Evolutionary conservation across 169 alveolate genomes (phyloP), one percentile per base, ranked within the genome.

Genomic region (Eimeria falciformis): DNA sequence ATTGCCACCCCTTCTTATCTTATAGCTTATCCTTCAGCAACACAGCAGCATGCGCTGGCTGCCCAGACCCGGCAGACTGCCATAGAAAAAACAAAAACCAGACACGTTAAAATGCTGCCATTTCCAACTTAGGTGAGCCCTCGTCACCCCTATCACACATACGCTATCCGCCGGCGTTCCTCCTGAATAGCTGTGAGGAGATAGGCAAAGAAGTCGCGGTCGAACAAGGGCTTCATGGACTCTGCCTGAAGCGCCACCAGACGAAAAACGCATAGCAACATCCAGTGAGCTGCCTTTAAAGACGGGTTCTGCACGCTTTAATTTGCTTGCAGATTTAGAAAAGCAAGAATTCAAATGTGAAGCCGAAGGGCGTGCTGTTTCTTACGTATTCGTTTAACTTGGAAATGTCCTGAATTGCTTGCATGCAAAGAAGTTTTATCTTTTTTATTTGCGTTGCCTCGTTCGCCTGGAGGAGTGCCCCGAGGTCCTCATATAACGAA

Each of bases 401-500:
- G 33, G 90, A 58, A 89, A 82, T 62, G 25, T 95, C 93, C 40
- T 46, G 88, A n/a, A 93, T 69, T 17, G 96, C 96, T 94, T 95
- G 93, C 50, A 53, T 68, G 23, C 95, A 81, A n/a, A 95, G 93
- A 56, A 94, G 90, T 40, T 69, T 68, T 2, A 95, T 95, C 83
- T 95, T 95, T n/a, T 77, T 66, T 75, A 95, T 89, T 75, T 95
- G 96, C 6, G 53, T 25, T 55, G 91, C 79, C 78, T 94, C 96
- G 43, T 94, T 94, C 58, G 92, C 85, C 43, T 83, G 23, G 11
- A 85, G 56, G 87, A 58, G 93, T 77, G 92, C 77, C 91, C 84
- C 94, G 18, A 86, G 77, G 93, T 95, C 96, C 91, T 95, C 95
- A 68, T 93, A 94, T 37, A 95, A 90, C 58, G 92, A 66, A 12